Conservation (phyloP, 1,139 yeast species). For the Yamadazyma trypodendri region DNA sequence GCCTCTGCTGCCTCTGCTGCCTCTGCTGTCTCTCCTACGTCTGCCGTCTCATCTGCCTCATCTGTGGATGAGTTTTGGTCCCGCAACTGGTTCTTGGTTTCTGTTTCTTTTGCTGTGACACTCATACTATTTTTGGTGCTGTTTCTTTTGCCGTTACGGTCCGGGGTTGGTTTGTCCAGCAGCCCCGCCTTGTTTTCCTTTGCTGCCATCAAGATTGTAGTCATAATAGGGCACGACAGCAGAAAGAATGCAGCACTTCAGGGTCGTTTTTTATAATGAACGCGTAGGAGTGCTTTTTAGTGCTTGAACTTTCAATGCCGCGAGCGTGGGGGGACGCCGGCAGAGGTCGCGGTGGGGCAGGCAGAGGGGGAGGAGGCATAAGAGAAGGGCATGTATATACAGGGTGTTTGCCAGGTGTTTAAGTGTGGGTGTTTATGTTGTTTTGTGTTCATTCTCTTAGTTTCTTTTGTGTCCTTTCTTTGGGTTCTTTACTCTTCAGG, state of each 20-base stretch:
- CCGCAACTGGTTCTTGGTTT: background rate
- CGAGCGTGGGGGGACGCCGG: background rate
- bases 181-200: background rate
- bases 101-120: background rate
- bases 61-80: no score
- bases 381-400: no score
- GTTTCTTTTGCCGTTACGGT: background rate
- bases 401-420: no score
- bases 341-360: background rate
- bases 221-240: background rate
- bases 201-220: slow-evolving; percentile 1
- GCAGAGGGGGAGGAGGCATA: no score
- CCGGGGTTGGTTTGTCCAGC: background rate
- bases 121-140: background rate
- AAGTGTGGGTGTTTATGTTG: no score
- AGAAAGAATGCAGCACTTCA: background rate
- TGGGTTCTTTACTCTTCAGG: no score
- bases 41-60: background rate
- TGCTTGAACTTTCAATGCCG: background rate
- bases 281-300: slow-evolving; percentile 3
- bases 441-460: no score
- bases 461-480: no score
- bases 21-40: background rate
- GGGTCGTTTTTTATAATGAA: background rate
- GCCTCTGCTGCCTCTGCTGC: background rate